These are phyloP conservation scores for Inonotus obliquus DNA, from an alignment of 1,284 basidiomycete species.

Conservation along the genomic window DNA sequence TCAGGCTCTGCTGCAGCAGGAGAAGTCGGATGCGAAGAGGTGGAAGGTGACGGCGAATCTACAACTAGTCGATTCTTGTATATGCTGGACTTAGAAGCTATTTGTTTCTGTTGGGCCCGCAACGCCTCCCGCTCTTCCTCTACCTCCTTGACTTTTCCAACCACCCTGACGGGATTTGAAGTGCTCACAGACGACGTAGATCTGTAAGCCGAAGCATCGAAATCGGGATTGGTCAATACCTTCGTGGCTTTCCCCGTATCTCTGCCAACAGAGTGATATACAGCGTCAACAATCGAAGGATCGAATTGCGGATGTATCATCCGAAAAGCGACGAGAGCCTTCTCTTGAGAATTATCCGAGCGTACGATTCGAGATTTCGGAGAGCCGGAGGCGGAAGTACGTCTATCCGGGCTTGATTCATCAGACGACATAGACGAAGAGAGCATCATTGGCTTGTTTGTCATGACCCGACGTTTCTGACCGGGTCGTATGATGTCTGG, in stretches of 20 bases:
- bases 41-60: conserved; percentile 32
- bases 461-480: conserved; percentile 40
- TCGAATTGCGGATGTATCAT: conserved; percentile 53
- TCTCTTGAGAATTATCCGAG: conserved; percentile 40
- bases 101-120: conserved; percentile 57
- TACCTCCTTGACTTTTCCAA: conserved; percentile 61
- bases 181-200: conserved; percentile 30
- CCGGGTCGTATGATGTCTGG: conserved; percentile 51
- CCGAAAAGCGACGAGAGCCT: conserved; percentile 52
- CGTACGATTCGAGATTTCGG: conserved; percentile 51
- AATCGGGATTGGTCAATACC: conserved; percentile 52
- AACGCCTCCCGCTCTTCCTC: conserved; percentile 64
- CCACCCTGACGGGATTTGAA: conserved; percentile 1
- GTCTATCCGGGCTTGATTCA: conserved; percentile 51
- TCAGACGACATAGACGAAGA: conserved; percentile 52
- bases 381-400: conserved; percentile 35
- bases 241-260: conserved; percentile 46
- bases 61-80: conserved; percentile 59
- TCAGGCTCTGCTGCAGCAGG: conserved; percentile 23
- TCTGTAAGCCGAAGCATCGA: conserved; percentile 36
- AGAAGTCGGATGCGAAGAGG: conserved; percentile 19
- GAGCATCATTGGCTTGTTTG: conserved; percentile 30
- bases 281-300: conserved; percentile 45
- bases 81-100: conserved; percentile 72
- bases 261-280: conserved; percentile 26